A percentile compares a stretch with the other conserved stretches of the same genome.
Conservation (phyloP, 441 rosid species). For the Populus hybrid region DNA sequence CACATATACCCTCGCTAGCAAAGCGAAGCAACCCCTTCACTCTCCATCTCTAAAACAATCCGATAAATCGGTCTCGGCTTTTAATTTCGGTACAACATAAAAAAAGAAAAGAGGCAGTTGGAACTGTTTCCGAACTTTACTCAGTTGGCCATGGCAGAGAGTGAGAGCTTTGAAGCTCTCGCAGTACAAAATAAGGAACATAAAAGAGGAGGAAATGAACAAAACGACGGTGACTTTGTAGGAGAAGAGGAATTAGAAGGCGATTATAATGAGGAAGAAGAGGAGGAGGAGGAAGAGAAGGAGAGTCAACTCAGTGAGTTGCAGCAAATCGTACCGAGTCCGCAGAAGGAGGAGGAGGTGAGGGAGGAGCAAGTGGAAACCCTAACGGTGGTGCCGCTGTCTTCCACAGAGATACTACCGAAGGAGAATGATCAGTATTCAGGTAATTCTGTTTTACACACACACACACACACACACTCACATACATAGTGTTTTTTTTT, state of each 20-base stretch:
- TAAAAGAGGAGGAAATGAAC: constrained; percentile 11
- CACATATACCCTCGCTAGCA: constrained; percentile 31
- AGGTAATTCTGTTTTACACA: constrained; percentile 31
- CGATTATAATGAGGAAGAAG: constrained; percentile 10
- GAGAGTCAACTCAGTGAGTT: constrained; percentile 36
- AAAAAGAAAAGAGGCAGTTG: constrained; percentile 15
- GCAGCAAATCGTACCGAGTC: constrained; percentile 15
- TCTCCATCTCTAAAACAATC: neutral
- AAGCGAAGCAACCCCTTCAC: neutral
- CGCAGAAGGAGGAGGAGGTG: constrained; percentile 21
- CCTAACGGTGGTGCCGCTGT: constrained; percentile 12
- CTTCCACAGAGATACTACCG: neutral
- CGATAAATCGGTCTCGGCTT: constrained; percentile 17
- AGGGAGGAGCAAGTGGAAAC: constrained; percentile 28
- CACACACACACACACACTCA: neutral
- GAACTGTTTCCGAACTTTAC: constrained; percentile 40
- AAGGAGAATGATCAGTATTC: constrained; percentile 32
- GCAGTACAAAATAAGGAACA: constrained; percentile 12
- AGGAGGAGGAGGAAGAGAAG: constrained; percentile 1
- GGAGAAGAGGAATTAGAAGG: constrained; percentile 19
- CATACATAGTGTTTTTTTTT: neutral
- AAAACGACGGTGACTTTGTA: neutral
- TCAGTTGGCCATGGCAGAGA: constrained; percentile 50
- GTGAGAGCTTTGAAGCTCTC: constrained; percentile 33
- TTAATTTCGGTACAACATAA: constrained; percentile 18